phyloP scores from a whole-genome alignment of 352 stramenopile genomes.

The Phytophthora nicotianae region DNA sequence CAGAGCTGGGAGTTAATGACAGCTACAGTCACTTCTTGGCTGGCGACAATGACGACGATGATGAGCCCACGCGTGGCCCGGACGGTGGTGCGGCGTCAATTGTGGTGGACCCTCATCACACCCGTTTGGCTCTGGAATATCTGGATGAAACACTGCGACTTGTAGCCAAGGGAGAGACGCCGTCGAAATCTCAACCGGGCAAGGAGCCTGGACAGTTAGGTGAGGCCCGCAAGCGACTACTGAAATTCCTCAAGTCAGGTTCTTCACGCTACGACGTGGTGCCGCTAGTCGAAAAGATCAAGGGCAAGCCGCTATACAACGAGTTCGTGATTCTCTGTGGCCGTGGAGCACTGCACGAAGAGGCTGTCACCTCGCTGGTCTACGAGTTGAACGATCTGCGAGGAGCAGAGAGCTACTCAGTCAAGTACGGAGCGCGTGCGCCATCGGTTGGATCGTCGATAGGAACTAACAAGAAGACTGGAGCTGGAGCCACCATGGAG shows the following conservation, averaged over 20 bases:
- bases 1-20: conserved; percentile 64
- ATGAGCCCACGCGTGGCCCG: conserved; percentile 34
- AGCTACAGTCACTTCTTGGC: conserved; percentile 86
- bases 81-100: conserved; percentile 27
- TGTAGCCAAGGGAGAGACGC: conserved; percentile 65
- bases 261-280: conserved; percentile 81
- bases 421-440: conserved; percentile 69
- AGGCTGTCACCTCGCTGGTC: conserved; percentile 77
- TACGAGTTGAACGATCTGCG: conserved; percentile 83
- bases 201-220: conserved; percentile 76
- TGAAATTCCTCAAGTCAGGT: conserved; percentile 82
- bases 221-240: conserved; percentile 75
- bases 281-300: conserved; percentile 79
- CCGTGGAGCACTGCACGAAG: conserved; percentile 77
- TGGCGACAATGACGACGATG: conserved; percentile 66
- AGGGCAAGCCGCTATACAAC: conserved; percentile 74
- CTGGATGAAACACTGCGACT: conserved; percentile 84
- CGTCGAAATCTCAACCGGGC: conserved; percentile 83
- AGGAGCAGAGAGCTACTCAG: conserved; percentile 81
- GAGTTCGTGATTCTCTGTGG: conserved; percentile 88
- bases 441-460: conserved; percentile 22
- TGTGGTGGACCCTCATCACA: conserved; percentile 80
- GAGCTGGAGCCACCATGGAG: conserved; percentile 42
- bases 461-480: conserved; percentile 40
- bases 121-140: conserved; percentile 85